A percentile compares a stretch with the other conserved stretches of the same genome.
Conservation (phyloP, 31 red algal species). For the Endocladia muricata region DNA sequence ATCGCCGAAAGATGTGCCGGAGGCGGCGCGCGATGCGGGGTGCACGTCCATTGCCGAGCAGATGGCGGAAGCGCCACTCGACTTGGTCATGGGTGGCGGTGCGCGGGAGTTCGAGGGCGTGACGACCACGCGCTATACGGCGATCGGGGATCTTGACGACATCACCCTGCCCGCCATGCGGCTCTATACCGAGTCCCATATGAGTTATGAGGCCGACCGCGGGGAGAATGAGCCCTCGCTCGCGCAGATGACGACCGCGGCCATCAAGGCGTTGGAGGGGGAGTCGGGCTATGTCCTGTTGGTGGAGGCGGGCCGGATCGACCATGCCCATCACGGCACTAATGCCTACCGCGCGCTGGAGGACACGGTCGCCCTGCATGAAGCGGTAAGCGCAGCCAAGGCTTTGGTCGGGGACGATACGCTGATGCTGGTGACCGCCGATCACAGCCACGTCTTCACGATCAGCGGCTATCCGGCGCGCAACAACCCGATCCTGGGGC, state of each 20-base stretch:
- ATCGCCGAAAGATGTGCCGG: too few relatives aligned
- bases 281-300: neutral
- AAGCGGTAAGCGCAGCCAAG: neutral
- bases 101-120: neutral
- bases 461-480: neutral
- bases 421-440: neutral
- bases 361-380: neutral
- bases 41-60: neutral
- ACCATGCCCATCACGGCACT: conserved; percentile 1
- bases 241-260: neutral
- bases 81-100: neutral
- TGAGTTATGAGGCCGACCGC: conserved; percentile 1
- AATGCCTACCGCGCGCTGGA: neutral
- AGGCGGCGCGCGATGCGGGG: neutral
- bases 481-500: neutral
- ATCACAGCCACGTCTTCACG: neutral
- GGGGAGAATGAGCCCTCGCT: neutral
- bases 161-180: neutral
- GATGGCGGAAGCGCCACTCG: neutral
- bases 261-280: neutral
- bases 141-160: neutral
- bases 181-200: neutral
- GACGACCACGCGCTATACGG: neutral
- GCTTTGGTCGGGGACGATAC: neutral
- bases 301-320: neutral